Percentiles rank a stretch among this genome's conserved stretches.
Evolutionary conservation across 208 protist genomes (phyloP).

Genomic region (Wallacemonas rigidus): DNA sequence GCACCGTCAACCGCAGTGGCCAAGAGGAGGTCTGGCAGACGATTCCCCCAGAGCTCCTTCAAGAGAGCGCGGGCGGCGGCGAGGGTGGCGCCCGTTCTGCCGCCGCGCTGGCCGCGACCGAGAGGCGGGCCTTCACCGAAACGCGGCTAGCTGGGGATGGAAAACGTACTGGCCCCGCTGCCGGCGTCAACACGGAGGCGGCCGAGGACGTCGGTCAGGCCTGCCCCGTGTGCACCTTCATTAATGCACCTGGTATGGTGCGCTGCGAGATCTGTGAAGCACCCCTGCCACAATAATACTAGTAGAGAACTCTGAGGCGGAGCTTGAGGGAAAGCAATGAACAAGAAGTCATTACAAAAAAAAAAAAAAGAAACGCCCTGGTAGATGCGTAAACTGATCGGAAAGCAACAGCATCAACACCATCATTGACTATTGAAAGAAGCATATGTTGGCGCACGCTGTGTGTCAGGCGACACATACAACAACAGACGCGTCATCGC

Average conservation of each 20-base stretch:
- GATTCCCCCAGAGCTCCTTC: conserved; percentile 58
- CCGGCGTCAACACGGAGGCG: background rate
- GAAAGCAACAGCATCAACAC: background rate
- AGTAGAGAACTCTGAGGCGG: background rate
- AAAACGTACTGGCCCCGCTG: background rate
- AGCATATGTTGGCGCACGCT: too few species aligned
- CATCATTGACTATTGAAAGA: background rate
- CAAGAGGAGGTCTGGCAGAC: conserved; percentile 60
- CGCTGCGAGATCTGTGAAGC: conserved; percentile 86
- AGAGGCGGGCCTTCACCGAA: conserved; percentile 5
- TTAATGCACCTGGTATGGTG: conserved; percentile 64
- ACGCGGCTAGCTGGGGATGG: background rate
- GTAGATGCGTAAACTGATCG: background rate
- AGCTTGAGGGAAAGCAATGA: background rate
- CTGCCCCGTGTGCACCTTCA: conserved; percentile 76
- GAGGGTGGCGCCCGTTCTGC: conserved; percentile 15
- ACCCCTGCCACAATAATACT: conserved; percentile 29
- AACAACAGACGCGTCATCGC: background rate
- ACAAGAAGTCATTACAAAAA: conserved; percentile 7
- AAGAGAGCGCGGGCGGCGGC: conserved; percentile 7
- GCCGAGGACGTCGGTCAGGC: conserved; percentile 34
- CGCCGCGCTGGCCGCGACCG: conserved; percentile 10
- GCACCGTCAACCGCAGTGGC: conserved; percentile 12
- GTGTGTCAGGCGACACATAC: background rate
- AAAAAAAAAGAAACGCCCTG: background rate